A percentile compares a stretch with the other conserved stretches of the same genome.
Conservation (phyloP, 345 rosid species). For the Dipteronia dyeriana region DNA sequence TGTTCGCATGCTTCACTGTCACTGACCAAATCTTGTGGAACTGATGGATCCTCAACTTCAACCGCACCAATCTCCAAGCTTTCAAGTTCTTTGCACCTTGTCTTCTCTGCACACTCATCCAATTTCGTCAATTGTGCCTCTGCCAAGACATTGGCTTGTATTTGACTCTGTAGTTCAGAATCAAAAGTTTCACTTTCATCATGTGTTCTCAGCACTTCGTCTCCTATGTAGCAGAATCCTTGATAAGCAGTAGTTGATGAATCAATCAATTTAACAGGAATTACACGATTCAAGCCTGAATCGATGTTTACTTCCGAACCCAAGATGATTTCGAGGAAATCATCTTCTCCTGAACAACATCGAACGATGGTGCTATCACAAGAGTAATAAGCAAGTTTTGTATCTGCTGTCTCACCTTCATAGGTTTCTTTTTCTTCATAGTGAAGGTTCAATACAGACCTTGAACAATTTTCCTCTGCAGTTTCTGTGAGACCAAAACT, state of each 20-base stretch:
- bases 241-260: constrained; percentile 35
- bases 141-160: constrained; percentile 8
- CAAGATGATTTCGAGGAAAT: constrained; percentile 32
- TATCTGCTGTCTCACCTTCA: constrained; percentile 28
- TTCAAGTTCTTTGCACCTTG: constrained; percentile 23
- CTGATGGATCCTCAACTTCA: constrained; percentile 10
- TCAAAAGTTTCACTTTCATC: constrained; percentile 22
- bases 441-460: constrained; percentile 43
- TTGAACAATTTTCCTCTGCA: constrained; percentile 56
- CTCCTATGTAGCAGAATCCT: constrained; percentile 30
- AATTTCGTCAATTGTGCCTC: constrained; percentile 18
- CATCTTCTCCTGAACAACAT: constrained; percentile 28
- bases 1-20: constrained; percentile 18
- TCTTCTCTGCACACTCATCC: constrained; percentile 17
- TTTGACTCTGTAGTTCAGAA: constrained; percentile 23
- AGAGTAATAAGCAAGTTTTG: constrained; percentile 14
- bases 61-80: not conserved
- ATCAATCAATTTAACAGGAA: constrained; percentile 53
- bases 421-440: constrained; percentile 44
- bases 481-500: constrained; percentile 60
- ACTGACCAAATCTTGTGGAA: constrained; percentile 9
- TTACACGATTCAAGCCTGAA: constrained; percentile 33
- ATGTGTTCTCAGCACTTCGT: constrained; percentile 29
- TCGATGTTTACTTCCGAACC: constrained; percentile 12
- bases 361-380: constrained; percentile 2